Evolutionary conservation across 768 basidiomycete genomes (phyloP), one percentile per base, ranked within the genome.

Genomic region (Xerocomus potaroensis): DNA sequence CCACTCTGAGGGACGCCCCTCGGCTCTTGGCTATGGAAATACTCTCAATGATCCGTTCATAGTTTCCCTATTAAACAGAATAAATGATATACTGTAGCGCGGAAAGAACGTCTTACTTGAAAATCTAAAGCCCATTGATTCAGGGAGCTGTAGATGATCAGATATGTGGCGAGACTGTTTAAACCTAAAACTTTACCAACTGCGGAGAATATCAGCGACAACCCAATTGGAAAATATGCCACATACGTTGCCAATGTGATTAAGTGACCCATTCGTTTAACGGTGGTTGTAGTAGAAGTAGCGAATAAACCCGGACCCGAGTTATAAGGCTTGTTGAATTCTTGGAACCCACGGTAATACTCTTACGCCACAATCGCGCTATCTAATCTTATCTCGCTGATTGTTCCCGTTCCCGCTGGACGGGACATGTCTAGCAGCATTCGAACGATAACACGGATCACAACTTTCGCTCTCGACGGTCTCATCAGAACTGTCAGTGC

Each of bases 121-220:
- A 97, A 97, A 65, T 97, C 95, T 31, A 98, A 70, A 7, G 96
- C 89, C 92, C 95, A 97, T 68, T 99, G 95, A 60, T 97, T 95
- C 23, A 99, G 73, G 14, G 92, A 93, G 64, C 92, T 95, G 36
- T 18, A 2, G 18, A 51, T 16, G 30, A 48, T 61, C 29, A 62
- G 57, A n/a, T n/a, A 42, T 34, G 36, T 12, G 24, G 37, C 12
- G 21, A n/a, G 27, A 15, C 7, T 5, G 10, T 29, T 37, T 29
- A 22, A 44, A 27, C 15, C 5, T 16, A 26, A 36, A 16, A 47
- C 41, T 16, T 51, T 49, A 66, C 64, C 64, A 66, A 16, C 64
- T 66, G 43, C 11, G 10, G 29, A 5, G 24, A 48, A 31, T 2
- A 56, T 45, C 26, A 48, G 42, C 16, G 8, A 39, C 19, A 23